Evolutionary conservation across 2,329 filamentous ascomycete genomes (phyloP), one percentile per base, ranked within the genome.

Genomic region (Xylaria sp.): DNA sequence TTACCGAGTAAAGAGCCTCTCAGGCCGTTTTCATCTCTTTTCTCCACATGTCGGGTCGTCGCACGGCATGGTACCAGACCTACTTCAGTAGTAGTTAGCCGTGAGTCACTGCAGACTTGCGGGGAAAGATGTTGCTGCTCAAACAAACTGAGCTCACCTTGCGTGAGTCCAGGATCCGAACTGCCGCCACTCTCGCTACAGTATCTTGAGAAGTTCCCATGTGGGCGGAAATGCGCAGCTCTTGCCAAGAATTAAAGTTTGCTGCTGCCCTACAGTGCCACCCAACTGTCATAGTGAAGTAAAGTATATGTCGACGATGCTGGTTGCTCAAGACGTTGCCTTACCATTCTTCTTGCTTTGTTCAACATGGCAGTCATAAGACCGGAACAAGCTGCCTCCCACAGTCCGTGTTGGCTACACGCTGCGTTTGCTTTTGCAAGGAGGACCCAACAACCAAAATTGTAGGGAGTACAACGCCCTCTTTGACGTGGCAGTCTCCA

Each of bases 401-500:
- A 45, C 60, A 35, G 42, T 28, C 43, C 17, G 35, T 56, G 56
- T 52, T 68, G 58, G 64, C 70, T 68, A 69, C 66, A 67, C 65
- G 64, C 68, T 68, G 66, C 62, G 56, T 61, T 66, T 53, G 45
- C 54, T 56, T 55, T 61, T 60, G 60, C 60, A 63, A 56, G 58
- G 63, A 65, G 65, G 63, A 67, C 57, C 66, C 57, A 65, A 67
- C 62, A 59, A 55, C 65, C 63, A 64, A 64, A 67, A 63, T 60
- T 53, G 60, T 64, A 69, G 66, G 69, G 9, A 69, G 68, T 65
- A 73, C 64, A 69, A 64, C 64, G 64, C 63, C 67, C 57, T 64
- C 68, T 64, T 73, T 72, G 72, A 74, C 72, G 72, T 74, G 72
- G 72, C 72, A 72, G 68, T 71, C 69, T 64, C 70, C 70, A 70